Base-by-base conservation (phyloP, 208 protist genomes). In the Trypanosoma caninum region DNA sequence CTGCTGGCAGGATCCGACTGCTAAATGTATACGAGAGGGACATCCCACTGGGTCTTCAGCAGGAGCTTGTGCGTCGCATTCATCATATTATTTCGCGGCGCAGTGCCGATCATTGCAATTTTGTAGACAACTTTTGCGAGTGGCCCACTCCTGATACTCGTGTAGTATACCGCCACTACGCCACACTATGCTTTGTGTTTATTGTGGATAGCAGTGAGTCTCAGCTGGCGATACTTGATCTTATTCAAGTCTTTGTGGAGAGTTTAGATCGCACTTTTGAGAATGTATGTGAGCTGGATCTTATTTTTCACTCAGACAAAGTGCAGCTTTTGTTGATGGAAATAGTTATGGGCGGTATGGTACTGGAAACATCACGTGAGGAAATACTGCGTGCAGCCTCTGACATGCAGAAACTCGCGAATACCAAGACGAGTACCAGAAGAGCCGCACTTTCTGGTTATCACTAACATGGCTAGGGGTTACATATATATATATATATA, bases 221-320 rank as follows among this genome's bases (percentile, higher is more conserved):
- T 42, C 97, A 99, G 77, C 80, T 99, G 16, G 98, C 97, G 31
- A 99, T 99, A 37, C 76, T 99, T 2, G 97, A 99, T 74, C 81
- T 99, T 10, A 98, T 98, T 55, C 97, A 98, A 65, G 94, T 98
- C 14, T 99, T 99, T 63, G 97, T 99, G 18, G 98, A 99, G 67
- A 76, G 84, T 2, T 87, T 99, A 40, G 97, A 99, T 74, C 91
- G 95, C 48, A 86, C 80, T 56, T 99, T 99, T 79, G 95, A 98
- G 72, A 98, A 98, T 62, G 97, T 99, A 27, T 99, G 98, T 65
- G 98, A 99, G 74, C 76, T 99, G 2, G 97, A 99, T 74, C 60
- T 99, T n/a, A 98, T 99, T 63, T 99, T 99, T 67, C 95, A 99
- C 72, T 91, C 87, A 3, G 97, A 99, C 69, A 98, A 98, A 83